Conservation (phyloP, 768 basidiomycete species). For the Arthromyces matolae region DNA sequence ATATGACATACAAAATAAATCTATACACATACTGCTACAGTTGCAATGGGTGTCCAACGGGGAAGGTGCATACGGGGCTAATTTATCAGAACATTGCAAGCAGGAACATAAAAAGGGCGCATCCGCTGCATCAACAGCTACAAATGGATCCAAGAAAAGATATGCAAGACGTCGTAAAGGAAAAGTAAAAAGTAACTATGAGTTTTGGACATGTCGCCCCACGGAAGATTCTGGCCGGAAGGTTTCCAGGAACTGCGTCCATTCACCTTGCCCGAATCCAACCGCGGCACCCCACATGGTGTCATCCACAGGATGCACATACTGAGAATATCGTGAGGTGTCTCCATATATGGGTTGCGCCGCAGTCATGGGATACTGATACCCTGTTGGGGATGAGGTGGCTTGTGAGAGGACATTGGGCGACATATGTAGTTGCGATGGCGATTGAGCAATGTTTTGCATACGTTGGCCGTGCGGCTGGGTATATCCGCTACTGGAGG, state of each 20-base stretch:
- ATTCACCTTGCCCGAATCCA: slow-evolving; percentile 75
- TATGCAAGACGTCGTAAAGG: not conserved
- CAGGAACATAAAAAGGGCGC: slow-evolving; percentile 13
- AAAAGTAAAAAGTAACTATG: slow-evolving; percentile 20
- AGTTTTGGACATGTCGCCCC: slow-evolving; percentile 27
- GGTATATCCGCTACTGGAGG: slow-evolving; percentile 12
- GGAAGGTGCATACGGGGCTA: slow-evolving; percentile 6
- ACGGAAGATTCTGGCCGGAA: slow-evolving; percentile 44
- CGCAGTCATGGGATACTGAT: slow-evolving; percentile 18
- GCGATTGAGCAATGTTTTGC: slow-evolving; percentile 15
- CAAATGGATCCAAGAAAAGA: slow-evolving; percentile 18
- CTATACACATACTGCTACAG: slow-evolving; percentile 36
- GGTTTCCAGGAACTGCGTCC: slow-evolving; percentile 61
- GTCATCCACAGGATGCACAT: slow-evolving; percentile 57
- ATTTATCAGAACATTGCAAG: too few species aligned
- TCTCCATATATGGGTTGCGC: slow-evolving; percentile 36
- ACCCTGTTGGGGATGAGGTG: slow-evolving; percentile 3
- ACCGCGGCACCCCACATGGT: slow-evolving; percentile 74
- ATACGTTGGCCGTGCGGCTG: slow-evolving; percentile 12
- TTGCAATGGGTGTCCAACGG: slow-evolving; percentile 20
- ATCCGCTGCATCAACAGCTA: slow-evolving; percentile 20
- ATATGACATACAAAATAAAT: slow-evolving; percentile 24
- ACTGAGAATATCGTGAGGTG: slow-evolving; percentile 37
- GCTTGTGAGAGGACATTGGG: slow-evolving; percentile 16
- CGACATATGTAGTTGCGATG: slow-evolving; percentile 24